Base-by-base conservation (phyloP, 202 grass and related monocot genomes). In the Elaeis oleifera region DNA sequence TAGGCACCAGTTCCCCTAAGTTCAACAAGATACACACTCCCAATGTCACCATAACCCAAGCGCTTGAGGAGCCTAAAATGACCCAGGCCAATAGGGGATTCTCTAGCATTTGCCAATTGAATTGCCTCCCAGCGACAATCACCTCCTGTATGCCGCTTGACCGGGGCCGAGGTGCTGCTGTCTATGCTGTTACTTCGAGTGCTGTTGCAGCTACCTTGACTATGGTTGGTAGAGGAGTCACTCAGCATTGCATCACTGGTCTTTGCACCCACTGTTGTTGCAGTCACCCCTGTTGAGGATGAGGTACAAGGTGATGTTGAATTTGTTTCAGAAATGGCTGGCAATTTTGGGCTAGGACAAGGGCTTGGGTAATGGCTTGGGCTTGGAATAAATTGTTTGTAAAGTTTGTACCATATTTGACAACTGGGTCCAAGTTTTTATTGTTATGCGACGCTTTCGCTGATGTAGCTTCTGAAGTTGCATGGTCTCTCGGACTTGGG, bases 21-120 rank as follows among this genome's bases (percentile, higher is more conserved):
- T 60, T 96, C 76, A 1, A 96, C 87, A 14, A 96, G 85, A 86
- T 96, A 96, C 13, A 96, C 91, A 52, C 91, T 91, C 54, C 91
- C 91, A 58, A 96, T 96, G 69, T 96, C 91, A 25, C 87, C 91
- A 64, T 91, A 95, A 5, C 90, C 90, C 0, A 95, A 78, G 16
- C 90, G 81, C 26, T 71, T 63, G 1, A 95, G 76, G 1, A 95
- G 90, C 55, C 86, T 79, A 68, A 95, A 95, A 60, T 95, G 90
- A 19, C 86, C 86, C 16, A 90, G 83, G 71, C 83, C 86, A 4
- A 95, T 75, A 4, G 83, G 86, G 0, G 74, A 61, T 62, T 95
- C 83, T 50, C 71, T 70, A 3, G 66, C 67, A 53, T 28, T 89
- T 1, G 79, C 82, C 49, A 71, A 53, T 1, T 85, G 52, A 75